Percentiles rank a stretch among this genome's conserved stretches.
Conservation (phyloP, 164 flowering plant species). For the Platanus orientalis region DNA sequence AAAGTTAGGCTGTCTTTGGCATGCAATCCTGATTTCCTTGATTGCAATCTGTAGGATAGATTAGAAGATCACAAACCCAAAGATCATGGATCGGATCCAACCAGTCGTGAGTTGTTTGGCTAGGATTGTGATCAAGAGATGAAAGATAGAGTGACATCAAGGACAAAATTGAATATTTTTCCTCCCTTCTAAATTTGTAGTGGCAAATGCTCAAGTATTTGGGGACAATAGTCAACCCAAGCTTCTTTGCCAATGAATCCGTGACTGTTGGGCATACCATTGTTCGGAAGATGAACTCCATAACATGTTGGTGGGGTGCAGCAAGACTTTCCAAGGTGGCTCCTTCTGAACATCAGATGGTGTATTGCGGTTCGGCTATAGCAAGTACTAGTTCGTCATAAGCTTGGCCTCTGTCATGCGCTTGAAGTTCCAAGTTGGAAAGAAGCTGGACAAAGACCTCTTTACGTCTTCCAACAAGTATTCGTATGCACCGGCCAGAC, state of each 20-base stretch:
- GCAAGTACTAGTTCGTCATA: slow-evolving; percentile 46
- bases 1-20: no score
- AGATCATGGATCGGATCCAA: no score
- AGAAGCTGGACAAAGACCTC: slow-evolving; percentile 79
- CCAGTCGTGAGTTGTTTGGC: no score
- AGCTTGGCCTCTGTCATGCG: slow-evolving; percentile 93
- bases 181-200: no score
- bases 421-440: slow-evolving; percentile 91
- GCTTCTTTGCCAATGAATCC: slow-evolving; percentile 62
- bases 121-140: no score
- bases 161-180: no score
- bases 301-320: slow-evolving; percentile 56
- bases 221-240: slow-evolving; percentile 21
- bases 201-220: no score
- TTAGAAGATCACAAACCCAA: no score
- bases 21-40: no score
- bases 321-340: slow-evolving; percentile 23
- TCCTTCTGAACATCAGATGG: slow-evolving; percentile 50
- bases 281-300: slow-evolving; percentile 31
- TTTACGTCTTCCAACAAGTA: slow-evolving; percentile 87
- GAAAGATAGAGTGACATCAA: no score
- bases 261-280: slow-evolving; percentile 32
- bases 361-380: slow-evolving; percentile 54
- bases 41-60: no score
- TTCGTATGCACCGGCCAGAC: slow-evolving; percentile 72